A percentile compares a stretch with the other conserved stretches of the same genome.
Evolutionary conservation across 225 moss, liverwort and hornwort genomes (phyloP).

Genomic region (Sphagnum tenellum): DNA sequence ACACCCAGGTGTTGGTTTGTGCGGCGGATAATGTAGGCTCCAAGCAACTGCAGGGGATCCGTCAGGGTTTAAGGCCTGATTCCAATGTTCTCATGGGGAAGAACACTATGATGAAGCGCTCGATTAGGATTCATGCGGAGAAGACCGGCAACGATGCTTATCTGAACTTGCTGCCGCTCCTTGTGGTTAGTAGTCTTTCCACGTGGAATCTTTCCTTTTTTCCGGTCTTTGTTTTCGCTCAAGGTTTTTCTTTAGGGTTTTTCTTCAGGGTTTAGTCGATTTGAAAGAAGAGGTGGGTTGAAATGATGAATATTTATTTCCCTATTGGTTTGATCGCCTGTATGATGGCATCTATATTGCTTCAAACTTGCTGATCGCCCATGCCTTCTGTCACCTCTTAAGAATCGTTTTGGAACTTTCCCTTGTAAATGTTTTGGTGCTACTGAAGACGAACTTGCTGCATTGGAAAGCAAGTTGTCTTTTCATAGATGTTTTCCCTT

Average conservation of each 20-base stretch:
- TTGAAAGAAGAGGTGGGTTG: neutral
- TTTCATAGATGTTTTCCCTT: no score
- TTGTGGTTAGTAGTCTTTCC: constrained; percentile 42
- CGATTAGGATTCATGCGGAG: constrained; percentile 70
- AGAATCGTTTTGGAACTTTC: no score
- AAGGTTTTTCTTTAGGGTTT: no score
- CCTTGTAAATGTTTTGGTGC: no score
- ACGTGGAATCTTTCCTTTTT: no score
- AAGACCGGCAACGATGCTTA: constrained; percentile 62
- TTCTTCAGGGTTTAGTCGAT: no score
- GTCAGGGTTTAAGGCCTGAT: constrained; percentile 76
- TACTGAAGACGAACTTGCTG: no score
- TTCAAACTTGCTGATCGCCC: neutral
- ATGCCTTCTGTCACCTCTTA: neutral
- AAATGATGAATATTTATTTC: neutral
- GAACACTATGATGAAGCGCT: constrained; percentile 98
- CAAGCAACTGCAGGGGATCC: constrained; percentile 75
- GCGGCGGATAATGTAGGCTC: constrained; percentile 95
- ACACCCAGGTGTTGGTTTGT: constrained; percentile 70
- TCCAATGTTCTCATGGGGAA: constrained; percentile 89
- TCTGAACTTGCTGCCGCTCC: constrained; percentile 46
- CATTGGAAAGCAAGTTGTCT: no score
- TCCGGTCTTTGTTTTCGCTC: no score
- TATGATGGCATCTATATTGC: constrained; percentile 1
- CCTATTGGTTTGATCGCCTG: neutral